Base-by-base conservation (phyloP, 805 yeast species). In the Starmerella tilneyi region DNA sequence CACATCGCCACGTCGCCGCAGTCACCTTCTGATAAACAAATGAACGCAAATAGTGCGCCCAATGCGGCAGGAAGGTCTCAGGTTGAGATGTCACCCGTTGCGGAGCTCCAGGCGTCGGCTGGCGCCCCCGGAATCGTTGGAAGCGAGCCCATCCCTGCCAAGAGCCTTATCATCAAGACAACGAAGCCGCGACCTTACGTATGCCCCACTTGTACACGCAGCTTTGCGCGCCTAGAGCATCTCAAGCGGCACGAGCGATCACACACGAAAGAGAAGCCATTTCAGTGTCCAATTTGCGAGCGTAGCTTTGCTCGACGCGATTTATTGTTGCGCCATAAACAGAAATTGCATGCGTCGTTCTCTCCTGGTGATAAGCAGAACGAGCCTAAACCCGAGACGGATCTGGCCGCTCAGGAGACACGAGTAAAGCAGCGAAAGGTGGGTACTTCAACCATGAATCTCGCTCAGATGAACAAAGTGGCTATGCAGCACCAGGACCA, bases 211-310 rank as follows among this genome's bases (percentile, higher is more conserved):
- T 92, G 98, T 61, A 84, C 96, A 1, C 72, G 98, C 49, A 94
- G 94, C 2, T 92, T 92, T 72, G 98, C 96, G 1, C 73, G 98
- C 44, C 71, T 84, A 40, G 98, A 89, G 63, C 98, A 89, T 64
- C 71, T 92, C 58, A 86, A 84, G 63, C 78, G 98, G 47, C 98
- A 89, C 60, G 94, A 86, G 56, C 69, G 96, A 32, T 80, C 94
- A 0, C 98, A 89, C 62, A 89, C 98, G 9, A 84, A 88, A 61
- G 96, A 88, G 63, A 86, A 86, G 61, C 97, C 97, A 1, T 89
- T 81, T 66, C 92, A 84, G 60, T 89, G 98, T 65, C 94, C 94
- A 2, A 88, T 88, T 8, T 89, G 97, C 64, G 96, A 94, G 27
- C 76, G 97, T 41, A 83, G 95, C 59, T 89, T 92, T 67, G 96